phyloP scores from a whole-genome alignment of 2,329 filamentous ascomycete species.

The Xylariales sp. region DNA sequence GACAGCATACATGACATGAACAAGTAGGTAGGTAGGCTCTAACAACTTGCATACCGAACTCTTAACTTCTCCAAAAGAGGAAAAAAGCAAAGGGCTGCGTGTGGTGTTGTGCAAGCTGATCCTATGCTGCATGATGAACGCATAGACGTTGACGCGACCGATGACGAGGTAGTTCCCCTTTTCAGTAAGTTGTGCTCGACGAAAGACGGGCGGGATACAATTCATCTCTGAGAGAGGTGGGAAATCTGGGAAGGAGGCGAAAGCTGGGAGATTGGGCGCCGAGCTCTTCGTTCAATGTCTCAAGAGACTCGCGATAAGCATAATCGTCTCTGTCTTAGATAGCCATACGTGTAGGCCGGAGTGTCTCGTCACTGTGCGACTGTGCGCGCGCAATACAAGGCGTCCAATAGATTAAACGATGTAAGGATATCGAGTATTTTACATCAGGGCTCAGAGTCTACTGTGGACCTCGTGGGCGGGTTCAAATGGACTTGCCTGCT shows the following conservation, averaged over 20 bases:
- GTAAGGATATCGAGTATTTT: background rate
- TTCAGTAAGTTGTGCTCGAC: background rate
- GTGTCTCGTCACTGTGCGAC: conserved; percentile 30
- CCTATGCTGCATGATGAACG: background rate
- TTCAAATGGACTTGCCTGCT: background rate
- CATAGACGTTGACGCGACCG: background rate
- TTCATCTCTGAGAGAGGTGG: background rate
- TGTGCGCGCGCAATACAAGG: conserved; percentile 18
- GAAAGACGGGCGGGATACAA: background rate
- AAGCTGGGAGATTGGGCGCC: background rate
- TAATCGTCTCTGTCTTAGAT: conserved; percentile 28
- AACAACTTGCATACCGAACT: conserved; percentile 4
- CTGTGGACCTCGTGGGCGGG: background rate
- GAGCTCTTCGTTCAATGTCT: conserved; percentile 31
- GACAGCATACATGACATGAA: conserved; percentile 7
- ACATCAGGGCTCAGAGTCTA: conserved; percentile 2
- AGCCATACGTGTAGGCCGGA: conserved; percentile 13
- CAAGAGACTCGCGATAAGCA: conserved; percentile 32
- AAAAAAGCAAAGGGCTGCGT: background rate
- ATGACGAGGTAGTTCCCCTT: background rate
- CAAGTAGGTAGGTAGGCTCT: background rate
- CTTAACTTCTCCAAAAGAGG: background rate
- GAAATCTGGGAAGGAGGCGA: background rate
- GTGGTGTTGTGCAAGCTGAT: background rate
- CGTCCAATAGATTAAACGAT: conserved; percentile 26